Percentiles rank a stretch among this genome's conserved stretches.
phyloP scores from a whole-genome alignment of 2,329 filamentous ascomycete genomes.

The Aspergillus ruber region DNA sequence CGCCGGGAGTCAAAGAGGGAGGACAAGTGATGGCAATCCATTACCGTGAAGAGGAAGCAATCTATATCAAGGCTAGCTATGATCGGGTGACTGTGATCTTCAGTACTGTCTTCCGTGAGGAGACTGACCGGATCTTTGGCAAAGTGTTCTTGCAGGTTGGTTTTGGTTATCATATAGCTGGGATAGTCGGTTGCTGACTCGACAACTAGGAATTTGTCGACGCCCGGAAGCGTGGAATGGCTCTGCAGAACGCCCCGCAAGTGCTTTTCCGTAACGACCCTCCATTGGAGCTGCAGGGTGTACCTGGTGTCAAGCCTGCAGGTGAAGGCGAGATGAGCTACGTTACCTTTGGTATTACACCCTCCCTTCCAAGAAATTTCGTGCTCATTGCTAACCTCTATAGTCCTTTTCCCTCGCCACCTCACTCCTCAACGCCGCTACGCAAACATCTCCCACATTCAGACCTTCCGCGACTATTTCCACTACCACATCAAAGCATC shows the following conservation, averaged over 20 bases:
- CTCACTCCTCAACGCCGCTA: conserved; percentile 82
- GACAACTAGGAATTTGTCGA: conserved; percentile 78
- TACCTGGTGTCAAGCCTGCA: conserved; percentile 71
- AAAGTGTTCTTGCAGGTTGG: conserved; percentile 84
- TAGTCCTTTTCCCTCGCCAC: conserved; percentile 93
- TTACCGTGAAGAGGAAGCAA: conserved; percentile 97
- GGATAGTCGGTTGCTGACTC: conserved; percentile 4
- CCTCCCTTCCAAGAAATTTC: background rate
- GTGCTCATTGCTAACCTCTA: conserved; percentile 6
- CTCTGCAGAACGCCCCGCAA: conserved; percentile 96
- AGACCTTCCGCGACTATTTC: conserved; percentile 99
- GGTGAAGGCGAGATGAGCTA: conserved; percentile 87
- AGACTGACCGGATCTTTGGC: conserved; percentile 94
- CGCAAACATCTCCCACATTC: conserved; percentile 97
- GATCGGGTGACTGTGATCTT: conserved; percentile 98
- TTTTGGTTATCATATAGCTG: background rate
- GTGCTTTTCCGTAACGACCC: conserved; percentile 94
- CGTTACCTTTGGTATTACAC: conserved; percentile 80
- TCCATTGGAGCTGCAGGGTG: conserved; percentile 79
- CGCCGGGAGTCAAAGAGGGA: conserved; percentile 81
- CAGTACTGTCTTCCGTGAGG: conserved; percentile 94
- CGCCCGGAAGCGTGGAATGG: conserved; percentile 67
- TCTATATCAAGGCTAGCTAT: conserved; percentile 96
- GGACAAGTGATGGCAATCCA: conserved; percentile 93
- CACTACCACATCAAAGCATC: conserved; percentile 99